phyloP scores from a whole-genome alignment of 768 basidiomycete species.

The Xerocomus spinulosus region DNA sequence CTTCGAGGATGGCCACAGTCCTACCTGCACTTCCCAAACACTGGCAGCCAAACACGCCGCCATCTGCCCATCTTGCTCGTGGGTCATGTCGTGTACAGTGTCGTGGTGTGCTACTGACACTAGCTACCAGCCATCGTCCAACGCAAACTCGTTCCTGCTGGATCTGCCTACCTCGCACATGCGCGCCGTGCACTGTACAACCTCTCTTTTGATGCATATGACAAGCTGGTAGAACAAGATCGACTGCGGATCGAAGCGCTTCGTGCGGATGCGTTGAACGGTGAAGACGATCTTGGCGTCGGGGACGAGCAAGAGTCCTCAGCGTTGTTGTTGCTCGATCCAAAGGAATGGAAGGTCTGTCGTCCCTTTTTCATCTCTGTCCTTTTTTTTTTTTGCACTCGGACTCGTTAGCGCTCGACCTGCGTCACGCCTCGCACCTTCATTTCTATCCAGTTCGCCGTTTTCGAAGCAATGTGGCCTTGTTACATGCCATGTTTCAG shows the following conservation, averaged over 20 bases:
- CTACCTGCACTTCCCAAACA: conserved; percentile 23
- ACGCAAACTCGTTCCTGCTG: conserved; percentile 72
- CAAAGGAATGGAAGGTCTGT: conserved; percentile 95
- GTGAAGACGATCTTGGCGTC: conserved; percentile 85
- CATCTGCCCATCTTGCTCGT: conserved; percentile 24
- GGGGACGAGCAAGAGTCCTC: conserved; percentile 83
- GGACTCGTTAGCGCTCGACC: neutral
- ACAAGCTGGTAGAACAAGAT: conserved; percentile 57
- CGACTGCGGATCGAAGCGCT: conserved; percentile 47
- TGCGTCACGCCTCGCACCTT: neutral
- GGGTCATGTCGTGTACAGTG: conserved; percentile 4
- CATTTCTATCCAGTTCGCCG: neutral
- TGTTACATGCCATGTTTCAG: neutral
- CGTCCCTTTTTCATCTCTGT: neutral
- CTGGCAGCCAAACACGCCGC: too few species aligned
- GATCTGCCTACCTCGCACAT: conserved; percentile 82
- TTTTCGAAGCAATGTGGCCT: neutral
- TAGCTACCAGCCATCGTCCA: conserved; percentile 29
- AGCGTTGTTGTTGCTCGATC: conserved; percentile 71
- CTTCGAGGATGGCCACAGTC: too few species aligned
- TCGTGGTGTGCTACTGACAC: neutral
- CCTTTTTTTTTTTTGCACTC: neutral
- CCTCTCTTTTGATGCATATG: conserved; percentile 79
- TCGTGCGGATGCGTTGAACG: conserved; percentile 42
- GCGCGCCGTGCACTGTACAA: conserved; percentile 71